Evolutionary conservation across 805 yeast species (phyloP).

Genomic region (Yamadazyma sp.): DNA sequence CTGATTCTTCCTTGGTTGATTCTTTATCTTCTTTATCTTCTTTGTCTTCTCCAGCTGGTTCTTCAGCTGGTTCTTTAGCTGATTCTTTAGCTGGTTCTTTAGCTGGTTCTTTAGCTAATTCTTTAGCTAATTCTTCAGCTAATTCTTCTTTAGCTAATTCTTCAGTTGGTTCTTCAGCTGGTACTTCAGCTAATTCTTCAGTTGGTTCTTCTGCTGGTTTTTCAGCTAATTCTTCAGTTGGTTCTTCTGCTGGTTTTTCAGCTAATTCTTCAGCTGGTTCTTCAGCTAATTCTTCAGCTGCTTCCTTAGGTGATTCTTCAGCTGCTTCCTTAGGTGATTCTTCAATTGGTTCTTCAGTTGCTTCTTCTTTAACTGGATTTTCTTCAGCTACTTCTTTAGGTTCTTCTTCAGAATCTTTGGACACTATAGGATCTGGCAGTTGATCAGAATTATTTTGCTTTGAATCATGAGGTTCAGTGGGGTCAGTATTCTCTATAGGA

Average conservation of each 20-base stretch:
- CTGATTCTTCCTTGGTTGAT: neutral
- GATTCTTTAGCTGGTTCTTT: slow-evolving; percentile 4
- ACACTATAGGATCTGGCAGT: slow-evolving; percentile 3
- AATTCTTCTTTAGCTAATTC: neutral
- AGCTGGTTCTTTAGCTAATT: neutral
- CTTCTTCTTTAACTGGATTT: neutral
- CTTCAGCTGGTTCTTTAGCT: neutral
- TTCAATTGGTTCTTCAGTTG: neutral
- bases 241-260: slow-evolving; percentile 2
- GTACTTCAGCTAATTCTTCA: neutral
- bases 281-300: neutral
- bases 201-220: neutral
- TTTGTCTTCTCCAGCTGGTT: neutral
- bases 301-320: neutral
- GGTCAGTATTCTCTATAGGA: neutral
- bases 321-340: neutral
- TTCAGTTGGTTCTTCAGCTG: neutral
- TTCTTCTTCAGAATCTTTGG: slow-evolving; percentile 3
- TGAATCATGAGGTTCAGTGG: slow-evolving; percentile 2
- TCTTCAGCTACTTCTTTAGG: slow-evolving; percentile 4
- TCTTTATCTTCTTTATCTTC: slow-evolving; percentile 6
- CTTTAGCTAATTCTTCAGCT: neutral
- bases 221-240: neutral
- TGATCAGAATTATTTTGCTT: too few species aligned
- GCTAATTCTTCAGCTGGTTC: neutral